Evolutionary conservation across 371 early-diverging fungal species (phyloP).

Genomic region (Mortierella sp.): DNA sequence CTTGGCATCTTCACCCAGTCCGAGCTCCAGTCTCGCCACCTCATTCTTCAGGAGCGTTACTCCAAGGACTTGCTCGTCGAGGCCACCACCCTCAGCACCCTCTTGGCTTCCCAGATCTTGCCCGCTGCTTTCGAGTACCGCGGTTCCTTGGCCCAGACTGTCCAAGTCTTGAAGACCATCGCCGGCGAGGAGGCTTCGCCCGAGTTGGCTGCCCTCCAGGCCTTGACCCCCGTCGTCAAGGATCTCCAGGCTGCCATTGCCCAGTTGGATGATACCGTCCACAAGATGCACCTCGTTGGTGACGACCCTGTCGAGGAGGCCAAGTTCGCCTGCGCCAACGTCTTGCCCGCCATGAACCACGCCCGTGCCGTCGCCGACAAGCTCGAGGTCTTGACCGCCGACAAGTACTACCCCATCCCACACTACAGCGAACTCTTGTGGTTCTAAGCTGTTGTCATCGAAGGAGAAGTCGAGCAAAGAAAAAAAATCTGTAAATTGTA

Average conservation of each 20-base stretch:
- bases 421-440: slow-evolving; percentile 95
- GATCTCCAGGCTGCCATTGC: slow-evolving; percentile 69
- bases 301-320: slow-evolving; percentile 77
- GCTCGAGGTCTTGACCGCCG: slow-evolving; percentile 85
- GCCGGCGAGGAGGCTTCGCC: slow-evolving; percentile 72
- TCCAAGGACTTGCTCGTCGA: slow-evolving; percentile 96
- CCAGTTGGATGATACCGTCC: slow-evolving; percentile 71
- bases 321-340: slow-evolving; percentile 66
- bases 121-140: slow-evolving; percentile 93
- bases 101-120: slow-evolving; percentile 88
- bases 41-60: slow-evolving; percentile 96
- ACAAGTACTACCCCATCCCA: slow-evolving; percentile 96
- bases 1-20: slow-evolving; percentile 88
- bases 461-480: not conserved
- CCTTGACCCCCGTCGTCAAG: slow-evolving; percentile 73
- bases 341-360: slow-evolving; percentile 80
- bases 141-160: slow-evolving; percentile 85
- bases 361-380: slow-evolving; percentile 83
- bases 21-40: slow-evolving; percentile 94
- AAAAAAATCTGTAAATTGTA: not conserved
- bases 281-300: slow-evolving; percentile 67
- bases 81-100: slow-evolving; percentile 88
- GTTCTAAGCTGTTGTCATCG: slow-evolving; percentile 32
- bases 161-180: slow-evolving; percentile 74
- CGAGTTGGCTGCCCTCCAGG: slow-evolving; percentile 79